Evolutionary conservation across 805 yeast species (phyloP).

Genomic region (Wickerhamiella australiensis): DNA sequence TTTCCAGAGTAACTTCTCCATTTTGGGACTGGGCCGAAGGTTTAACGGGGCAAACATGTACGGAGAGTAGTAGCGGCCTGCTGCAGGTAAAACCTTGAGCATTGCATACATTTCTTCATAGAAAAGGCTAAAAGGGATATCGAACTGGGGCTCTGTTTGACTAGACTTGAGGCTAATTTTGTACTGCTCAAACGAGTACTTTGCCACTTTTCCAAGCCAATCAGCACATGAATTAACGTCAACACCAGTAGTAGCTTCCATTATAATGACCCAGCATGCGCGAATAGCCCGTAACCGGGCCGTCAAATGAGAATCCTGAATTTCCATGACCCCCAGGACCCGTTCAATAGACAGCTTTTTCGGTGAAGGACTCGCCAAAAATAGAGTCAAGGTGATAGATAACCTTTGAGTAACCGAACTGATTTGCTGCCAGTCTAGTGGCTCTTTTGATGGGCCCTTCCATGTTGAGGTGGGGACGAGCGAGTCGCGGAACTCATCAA

Average conservation of each 20-base stretch:
- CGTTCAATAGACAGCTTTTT: constrained; percentile 18
- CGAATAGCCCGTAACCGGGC: constrained; percentile 19
- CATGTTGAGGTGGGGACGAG: constrained; percentile 21
- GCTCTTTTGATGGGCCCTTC: constrained; percentile 16
- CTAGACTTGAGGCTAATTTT: background rate
- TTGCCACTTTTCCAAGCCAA: constrained; percentile 16
- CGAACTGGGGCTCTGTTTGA: background rate
- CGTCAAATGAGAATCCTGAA: constrained; percentile 18
- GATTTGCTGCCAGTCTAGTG: constrained; percentile 14
- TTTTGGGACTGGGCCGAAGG: background rate
- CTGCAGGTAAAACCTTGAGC: background rate
- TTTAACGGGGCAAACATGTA: constrained; percentile 1
- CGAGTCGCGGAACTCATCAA: constrained; percentile 9
- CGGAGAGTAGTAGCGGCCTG: background rate
- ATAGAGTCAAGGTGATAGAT: constrained; percentile 19
- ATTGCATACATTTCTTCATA: background rate
- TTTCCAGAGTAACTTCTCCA: background rate
- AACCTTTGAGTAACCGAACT: constrained; percentile 20
- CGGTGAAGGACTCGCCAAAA: constrained; percentile 10
- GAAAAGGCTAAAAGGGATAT: background rate
- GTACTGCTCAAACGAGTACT: background rate
- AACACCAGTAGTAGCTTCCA: background rate
- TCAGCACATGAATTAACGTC: constrained; percentile 11
- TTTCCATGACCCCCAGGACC: constrained; percentile 18
- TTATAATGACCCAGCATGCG: constrained; percentile 19